A percentile compares a stretch with the other conserved stretches of the same genome.
Conservation (phyloP, 129 eudicot genomes). For the Lactuca saligna region DNA sequence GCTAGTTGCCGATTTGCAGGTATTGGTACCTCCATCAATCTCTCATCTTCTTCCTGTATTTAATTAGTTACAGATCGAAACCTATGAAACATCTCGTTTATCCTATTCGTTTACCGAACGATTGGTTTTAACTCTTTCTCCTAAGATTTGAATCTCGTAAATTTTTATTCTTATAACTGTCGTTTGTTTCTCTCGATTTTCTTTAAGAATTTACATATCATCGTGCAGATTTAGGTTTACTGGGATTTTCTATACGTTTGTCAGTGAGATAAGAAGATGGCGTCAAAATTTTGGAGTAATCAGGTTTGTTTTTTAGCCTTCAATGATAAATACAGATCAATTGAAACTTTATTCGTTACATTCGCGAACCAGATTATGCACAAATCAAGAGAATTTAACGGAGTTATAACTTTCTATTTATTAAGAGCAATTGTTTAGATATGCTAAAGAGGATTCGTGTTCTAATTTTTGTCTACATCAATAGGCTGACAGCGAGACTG, state of each 20-base stretch:
- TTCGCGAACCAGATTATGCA: not conserved
- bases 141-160: not conserved
- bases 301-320: constrained; percentile 34
- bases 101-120: constrained; percentile 4
- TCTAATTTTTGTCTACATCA: not conserved
- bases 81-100: not conserved
- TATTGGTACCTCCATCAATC: constrained; percentile 8
- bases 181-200: constrained; percentile 3
- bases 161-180: not conserved
- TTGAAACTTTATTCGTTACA: not conserved
- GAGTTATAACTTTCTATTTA: not conserved
- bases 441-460: not conserved
- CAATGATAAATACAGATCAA: not conserved
- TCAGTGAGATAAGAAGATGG: constrained; percentile 30
- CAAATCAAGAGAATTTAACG: not conserved
- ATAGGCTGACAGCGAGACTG: constrained; percentile 71
- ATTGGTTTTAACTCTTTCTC: not conserved
- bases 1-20: not conserved
- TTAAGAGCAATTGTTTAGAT: not conserved
- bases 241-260: constrained; percentile 8
- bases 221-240: constrained; percentile 17
- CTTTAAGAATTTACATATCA: not conserved
- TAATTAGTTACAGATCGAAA: constrained; percentile 6
- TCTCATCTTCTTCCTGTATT: not conserved
- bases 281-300: constrained; percentile 53